Evolutionary conservation across 2,329 filamentous ascomycete genomes (phyloP).

Genomic region (Plectosphaerella plurivora): DNA sequence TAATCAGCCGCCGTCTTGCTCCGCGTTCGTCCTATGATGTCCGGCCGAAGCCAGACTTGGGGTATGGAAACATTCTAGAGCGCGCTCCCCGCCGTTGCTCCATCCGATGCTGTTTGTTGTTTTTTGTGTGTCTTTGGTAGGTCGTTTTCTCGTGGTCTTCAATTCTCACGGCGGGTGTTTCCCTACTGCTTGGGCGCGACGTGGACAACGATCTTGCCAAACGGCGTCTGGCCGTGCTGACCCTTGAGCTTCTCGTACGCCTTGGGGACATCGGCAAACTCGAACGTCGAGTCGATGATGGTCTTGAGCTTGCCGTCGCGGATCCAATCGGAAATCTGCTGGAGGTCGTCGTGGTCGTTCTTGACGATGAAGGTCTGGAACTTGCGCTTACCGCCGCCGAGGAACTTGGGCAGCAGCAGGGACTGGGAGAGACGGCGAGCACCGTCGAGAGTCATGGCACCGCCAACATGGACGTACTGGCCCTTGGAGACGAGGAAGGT

Average conservation of each 20-base stretch:
- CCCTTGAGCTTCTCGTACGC: slow-evolving; percentile 57
- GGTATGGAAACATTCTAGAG: slow-evolving; percentile 1
- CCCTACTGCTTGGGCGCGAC: slow-evolving; percentile 12
- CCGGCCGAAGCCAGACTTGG: neutral
- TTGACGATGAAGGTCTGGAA: slow-evolving; percentile 34
- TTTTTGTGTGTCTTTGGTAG: neutral
- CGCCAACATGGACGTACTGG: slow-evolving; percentile 47
- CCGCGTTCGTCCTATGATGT: neutral
- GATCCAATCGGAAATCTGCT: slow-evolving; percentile 49
- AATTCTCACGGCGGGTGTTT: neutral
- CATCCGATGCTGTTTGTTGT: neutral
- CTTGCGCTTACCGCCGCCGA: slow-evolving; percentile 35
- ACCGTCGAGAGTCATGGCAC: slow-evolving; percentile 22
- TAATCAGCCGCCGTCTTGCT: neutral
- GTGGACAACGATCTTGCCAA: slow-evolving; percentile 54
- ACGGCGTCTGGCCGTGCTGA: slow-evolving; percentile 37
- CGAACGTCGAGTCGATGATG: slow-evolving; percentile 50
- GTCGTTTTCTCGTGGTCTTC: neutral
- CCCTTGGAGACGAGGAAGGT: slow-evolving; percentile 43
- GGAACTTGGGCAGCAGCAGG: slow-evolving; percentile 23
- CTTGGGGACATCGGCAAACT: slow-evolving; percentile 50
- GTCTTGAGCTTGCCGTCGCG: slow-evolving; percentile 52
- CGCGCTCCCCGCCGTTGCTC: neutral
- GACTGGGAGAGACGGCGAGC: slow-evolving; percentile 17
- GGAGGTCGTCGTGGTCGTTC: slow-evolving; percentile 39